These are phyloP conservation scores for Pilaira anomala DNA, from an alignment of 192 early-diverging fungal species.

Conservation along the genomic window DNA sequence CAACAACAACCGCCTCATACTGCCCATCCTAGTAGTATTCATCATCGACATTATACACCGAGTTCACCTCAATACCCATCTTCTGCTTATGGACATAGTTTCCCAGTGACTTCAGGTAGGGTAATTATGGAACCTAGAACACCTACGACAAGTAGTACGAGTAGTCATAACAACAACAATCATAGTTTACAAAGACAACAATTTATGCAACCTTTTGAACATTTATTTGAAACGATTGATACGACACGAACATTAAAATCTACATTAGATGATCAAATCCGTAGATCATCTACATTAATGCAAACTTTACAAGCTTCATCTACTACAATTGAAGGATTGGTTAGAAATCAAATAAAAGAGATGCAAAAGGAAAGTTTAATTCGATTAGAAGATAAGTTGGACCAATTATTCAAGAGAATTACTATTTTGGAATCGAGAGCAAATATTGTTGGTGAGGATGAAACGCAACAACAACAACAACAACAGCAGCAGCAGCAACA, in stretches of 20 bases:
- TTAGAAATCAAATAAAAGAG: slow-evolving; percentile 68
- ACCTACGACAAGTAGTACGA: slow-evolving; percentile 9
- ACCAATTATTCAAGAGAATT: slow-evolving; percentile 21
- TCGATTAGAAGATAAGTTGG: slow-evolving; percentile 44
- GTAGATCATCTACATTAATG: slow-evolving; percentile 64
- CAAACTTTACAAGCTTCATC: slow-evolving; percentile 70
- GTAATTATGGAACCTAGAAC: background rate
- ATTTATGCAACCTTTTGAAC: slow-evolving; percentile 55
- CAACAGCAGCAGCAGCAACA: background rate
- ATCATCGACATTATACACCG: slow-evolving; percentile 8
- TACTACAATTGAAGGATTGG: slow-evolving; percentile 75
- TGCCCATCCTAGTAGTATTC: slow-evolving; percentile 7
- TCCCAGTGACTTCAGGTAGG: slow-evolving; percentile 1
- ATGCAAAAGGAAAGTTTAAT: slow-evolving; percentile 60
- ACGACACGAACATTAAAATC: slow-evolving; percentile 55
- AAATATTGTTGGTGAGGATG: background rate
- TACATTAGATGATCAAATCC: slow-evolving; percentile 75
- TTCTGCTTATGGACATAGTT: slow-evolving; percentile 6
- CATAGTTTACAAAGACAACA: slow-evolving; percentile 43
- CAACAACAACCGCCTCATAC: slow-evolving; percentile 22
- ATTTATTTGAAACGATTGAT: slow-evolving; percentile 56
- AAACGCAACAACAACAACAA: too few relatives aligned
- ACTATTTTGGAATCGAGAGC: slow-evolving; percentile 6
- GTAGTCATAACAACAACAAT: slow-evolving; percentile 43
- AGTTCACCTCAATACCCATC: slow-evolving; percentile 3